A percentile compares a stretch with the other conserved stretches of the same genome.
Evolutionary conservation across 2,329 filamentous ascomycete species (phyloP).

Genomic region (Aspergillaceae sp.): DNA sequence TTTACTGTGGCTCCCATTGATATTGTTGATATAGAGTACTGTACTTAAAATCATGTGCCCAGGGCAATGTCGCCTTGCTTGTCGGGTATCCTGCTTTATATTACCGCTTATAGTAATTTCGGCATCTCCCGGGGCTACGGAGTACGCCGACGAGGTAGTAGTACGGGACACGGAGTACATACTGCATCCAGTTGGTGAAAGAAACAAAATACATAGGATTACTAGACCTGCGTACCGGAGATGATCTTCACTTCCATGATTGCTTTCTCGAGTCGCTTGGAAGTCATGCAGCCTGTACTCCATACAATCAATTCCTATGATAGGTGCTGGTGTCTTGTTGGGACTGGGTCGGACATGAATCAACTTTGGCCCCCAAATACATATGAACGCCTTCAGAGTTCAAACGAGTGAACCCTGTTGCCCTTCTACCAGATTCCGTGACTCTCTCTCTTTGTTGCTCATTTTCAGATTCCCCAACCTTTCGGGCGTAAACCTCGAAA

Average conservation of each 20-base stretch:
- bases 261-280: neutral
- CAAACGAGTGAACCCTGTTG: neutral
- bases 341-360: neutral
- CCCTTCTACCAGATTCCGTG: neutral
- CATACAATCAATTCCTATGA: too few species aligned
- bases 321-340: neutral
- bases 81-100: too few species aligned
- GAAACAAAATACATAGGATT: neutral
- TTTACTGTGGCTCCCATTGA: too few species aligned
- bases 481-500: neutral
- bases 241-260: neutral
- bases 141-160: neutral
- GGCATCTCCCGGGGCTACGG: neutral
- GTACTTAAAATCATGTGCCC: too few species aligned
- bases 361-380: neutral
- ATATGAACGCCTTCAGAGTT: neutral
- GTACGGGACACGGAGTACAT: too few species aligned
- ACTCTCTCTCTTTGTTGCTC: neutral
- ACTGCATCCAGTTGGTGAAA: too few species aligned
- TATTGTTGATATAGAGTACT: too few species aligned
- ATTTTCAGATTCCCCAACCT: neutral
- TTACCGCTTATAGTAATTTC: too few species aligned
- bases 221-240: neutral
- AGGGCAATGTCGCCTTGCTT: too few species aligned
- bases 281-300: too few species aligned